Evolutionary conservation across 768 basidiomycete genomes (phyloP).

Genomic region (Mycena floridula): DNA sequence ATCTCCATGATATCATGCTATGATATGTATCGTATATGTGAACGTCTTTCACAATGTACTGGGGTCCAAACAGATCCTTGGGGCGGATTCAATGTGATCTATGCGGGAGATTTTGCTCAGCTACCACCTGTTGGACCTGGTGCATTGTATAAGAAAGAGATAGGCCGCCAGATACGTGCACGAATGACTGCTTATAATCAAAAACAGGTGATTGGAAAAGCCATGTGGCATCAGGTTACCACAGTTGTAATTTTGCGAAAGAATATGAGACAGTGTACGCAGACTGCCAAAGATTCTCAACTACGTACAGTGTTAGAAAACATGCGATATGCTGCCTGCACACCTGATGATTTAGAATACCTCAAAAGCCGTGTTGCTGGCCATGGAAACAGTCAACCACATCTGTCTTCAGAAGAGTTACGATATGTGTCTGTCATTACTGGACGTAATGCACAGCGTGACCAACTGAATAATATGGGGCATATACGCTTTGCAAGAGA

Average conservation of each 20-base stretch:
- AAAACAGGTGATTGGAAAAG: constrained; percentile 12
- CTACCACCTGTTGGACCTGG: constrained; percentile 15
- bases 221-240: constrained; percentile 17
- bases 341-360: constrained; percentile 16
- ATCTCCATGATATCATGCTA: constrained; percentile 33
- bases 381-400: neutral
- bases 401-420: constrained; percentile 12
- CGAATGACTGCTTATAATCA: constrained; percentile 1
- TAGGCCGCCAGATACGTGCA: constrained; percentile 1
- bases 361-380: constrained; percentile 14
- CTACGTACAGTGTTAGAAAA: constrained; percentile 22
- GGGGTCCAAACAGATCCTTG: constrained; percentile 16
- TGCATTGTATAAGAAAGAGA: constrained; percentile 7
- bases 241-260: constrained; percentile 15
- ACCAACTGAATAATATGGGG: constrained; percentile 20
- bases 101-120: constrained; percentile 35
- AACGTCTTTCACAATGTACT: constrained; percentile 16
- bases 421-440: constrained; percentile 23
- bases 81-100: constrained; percentile 29
- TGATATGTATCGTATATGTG: constrained; percentile 25
- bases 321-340: constrained; percentile 20
- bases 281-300: constrained; percentile 17
- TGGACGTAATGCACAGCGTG: constrained; percentile 16
- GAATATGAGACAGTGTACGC: constrained; percentile 24
- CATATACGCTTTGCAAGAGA: constrained; percentile 17